Conservation (phyloP, 2,329 filamentous ascomycete species). For the Alternaria atra region DNA sequence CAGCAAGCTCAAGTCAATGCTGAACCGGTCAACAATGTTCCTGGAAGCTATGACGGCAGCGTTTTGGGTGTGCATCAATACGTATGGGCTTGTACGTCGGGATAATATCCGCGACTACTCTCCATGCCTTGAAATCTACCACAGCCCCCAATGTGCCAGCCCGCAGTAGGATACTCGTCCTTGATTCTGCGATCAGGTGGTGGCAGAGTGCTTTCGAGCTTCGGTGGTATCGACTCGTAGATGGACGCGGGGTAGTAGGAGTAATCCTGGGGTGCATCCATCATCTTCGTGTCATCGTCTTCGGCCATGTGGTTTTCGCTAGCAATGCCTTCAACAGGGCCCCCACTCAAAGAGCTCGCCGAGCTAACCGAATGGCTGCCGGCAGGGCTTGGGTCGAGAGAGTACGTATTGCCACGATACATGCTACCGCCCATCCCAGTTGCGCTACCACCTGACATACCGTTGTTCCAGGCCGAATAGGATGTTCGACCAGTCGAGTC, state of each 20-base stretch:
- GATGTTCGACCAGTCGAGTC: conserved; percentile 69
- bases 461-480: conserved; percentile 45
- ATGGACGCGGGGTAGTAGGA: conserved; percentile 58
- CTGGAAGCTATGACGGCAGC: conserved; percentile 19
- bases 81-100: conserved; percentile 53
- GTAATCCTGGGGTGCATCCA: conserved; percentile 56
- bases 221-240: conserved; percentile 52
- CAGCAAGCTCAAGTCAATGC: conserved; percentile 14
- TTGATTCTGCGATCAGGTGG: conserved; percentile 53
- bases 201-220: conserved; percentile 45
- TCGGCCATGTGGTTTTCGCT: conserved; percentile 54
- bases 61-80: conserved; percentile 42
- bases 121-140: conserved; percentile 58
- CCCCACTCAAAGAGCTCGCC: conserved; percentile 53
- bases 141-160: conserved; percentile 53
- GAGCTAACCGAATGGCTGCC: conserved; percentile 58
- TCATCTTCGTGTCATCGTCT: conserved; percentile 50
- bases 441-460: conserved; percentile 42
- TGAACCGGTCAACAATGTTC: conserved; percentile 20
- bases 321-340: conserved; percentile 53
- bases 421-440: conserved; percentile 43
- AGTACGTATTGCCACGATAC: conserved; percentile 50
- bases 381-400: conserved; percentile 50
- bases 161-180: conserved; percentile 50
- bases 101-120: conserved; percentile 58